Percentiles rank a stretch among this genome's conserved stretches.
Conservation (phyloP, 1,139 yeast genomes). For the Yamadazyma songkhlaensis region DNA sequence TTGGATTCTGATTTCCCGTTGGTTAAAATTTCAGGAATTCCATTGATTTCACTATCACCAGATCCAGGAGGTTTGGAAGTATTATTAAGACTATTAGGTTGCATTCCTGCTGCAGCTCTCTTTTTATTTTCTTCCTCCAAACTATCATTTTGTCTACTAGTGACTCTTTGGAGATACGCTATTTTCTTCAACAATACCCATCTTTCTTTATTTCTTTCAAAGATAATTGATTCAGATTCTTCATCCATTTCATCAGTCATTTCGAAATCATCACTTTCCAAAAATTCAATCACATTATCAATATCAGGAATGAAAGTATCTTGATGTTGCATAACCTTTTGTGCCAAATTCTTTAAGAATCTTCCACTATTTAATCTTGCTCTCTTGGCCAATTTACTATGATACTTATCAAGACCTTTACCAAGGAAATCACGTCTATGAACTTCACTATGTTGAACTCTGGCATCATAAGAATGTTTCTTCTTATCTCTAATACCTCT, state of each 20-base stretch:
- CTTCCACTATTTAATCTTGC: constrained; percentile 54
- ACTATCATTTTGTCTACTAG: constrained; percentile 39
- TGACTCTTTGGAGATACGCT: constrained; percentile 64
- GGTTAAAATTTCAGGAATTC: not conserved
- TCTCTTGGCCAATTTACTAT: constrained; percentile 39
- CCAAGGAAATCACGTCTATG: constrained; percentile 79
- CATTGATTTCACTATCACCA: constrained; percentile 1
- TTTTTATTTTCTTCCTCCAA: constrained; percentile 32
- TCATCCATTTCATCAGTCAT: constrained; percentile 37
- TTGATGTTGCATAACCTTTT: constrained; percentile 37
- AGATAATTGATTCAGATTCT: constrained; percentile 37
- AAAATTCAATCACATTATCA: constrained; percentile 53
- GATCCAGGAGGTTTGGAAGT: constrained; percentile 3
- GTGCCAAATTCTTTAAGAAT: constrained; percentile 55
- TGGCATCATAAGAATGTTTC: constrained; percentile 73
- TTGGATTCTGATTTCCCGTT: not conserved
- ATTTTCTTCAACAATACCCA: constrained; percentile 71
- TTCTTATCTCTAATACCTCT: constrained; percentile 82
- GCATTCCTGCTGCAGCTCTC: constrained; percentile 34
- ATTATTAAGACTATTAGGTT: constrained; percentile 9
- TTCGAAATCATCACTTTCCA: constrained; percentile 44
- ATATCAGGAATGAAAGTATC: constrained; percentile 53
- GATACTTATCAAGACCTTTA: constrained; percentile 63
- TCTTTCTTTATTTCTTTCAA: constrained; percentile 53
- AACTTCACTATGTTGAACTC: constrained; percentile 63